Conservation (phyloP, 208 protist genomes). For the Leishmania gerbilli region DNA sequence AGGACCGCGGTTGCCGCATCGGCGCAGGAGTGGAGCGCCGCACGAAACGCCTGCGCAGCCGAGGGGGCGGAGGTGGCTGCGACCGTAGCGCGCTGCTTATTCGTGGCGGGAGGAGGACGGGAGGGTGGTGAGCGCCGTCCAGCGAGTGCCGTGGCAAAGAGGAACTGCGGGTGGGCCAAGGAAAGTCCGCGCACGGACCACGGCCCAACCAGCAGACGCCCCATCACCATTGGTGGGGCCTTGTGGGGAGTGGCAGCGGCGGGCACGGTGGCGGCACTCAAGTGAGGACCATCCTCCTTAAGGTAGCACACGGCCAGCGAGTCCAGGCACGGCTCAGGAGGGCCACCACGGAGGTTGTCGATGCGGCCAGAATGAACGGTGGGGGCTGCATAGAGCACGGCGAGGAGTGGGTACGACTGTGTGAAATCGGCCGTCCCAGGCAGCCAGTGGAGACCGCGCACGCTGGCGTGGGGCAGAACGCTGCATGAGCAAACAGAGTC, state of each 20-base stretch:
- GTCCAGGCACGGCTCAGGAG: constrained; percentile 20
- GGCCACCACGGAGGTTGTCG: background rate
- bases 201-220: constrained; percentile 11
- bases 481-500: background rate
- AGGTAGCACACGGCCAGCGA: constrained; percentile 26
- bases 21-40: background rate
- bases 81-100: background rate
- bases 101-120: background rate
- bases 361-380: background rate
- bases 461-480: background rate
- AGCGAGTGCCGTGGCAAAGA: constrained; percentile 18
- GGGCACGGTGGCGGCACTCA: background rate
- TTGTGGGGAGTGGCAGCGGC: background rate
- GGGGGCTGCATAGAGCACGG: constrained; percentile 35
- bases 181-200: constrained; percentile 29
- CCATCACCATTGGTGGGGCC: background rate
- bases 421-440: constrained; percentile 28
- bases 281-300: background rate
- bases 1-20: background rate
- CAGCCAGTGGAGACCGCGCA: constrained; percentile 48
- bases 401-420: constrained; percentile 40
- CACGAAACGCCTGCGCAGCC: constrained; percentile 15
- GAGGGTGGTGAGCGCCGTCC: background rate
- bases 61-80: background rate
- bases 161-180: constrained; percentile 24